phyloP scores from a whole-genome alignment of 306 rosid genomes.

The Aeschynomene evenia region DNA sequence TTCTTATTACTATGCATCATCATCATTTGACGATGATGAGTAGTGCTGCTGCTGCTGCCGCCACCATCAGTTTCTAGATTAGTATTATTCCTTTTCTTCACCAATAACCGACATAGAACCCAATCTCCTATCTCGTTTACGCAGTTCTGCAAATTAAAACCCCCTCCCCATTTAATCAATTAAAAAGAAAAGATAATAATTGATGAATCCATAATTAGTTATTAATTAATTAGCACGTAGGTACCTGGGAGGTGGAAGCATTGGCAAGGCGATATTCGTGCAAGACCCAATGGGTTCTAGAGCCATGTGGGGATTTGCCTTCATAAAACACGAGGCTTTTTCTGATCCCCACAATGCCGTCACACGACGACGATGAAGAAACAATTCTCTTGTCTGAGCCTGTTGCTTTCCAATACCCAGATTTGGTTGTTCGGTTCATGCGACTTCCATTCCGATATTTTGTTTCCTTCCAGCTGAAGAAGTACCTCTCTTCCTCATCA shows the following conservation, averaged over 20 bases:
- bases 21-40: too few relatives aligned
- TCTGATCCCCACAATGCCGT: conserved; percentile 51
- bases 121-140: conserved; percentile 54
- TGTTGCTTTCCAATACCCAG: conserved; percentile 87
- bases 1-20: conserved; percentile 4
- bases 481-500: conserved; percentile 63
- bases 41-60: conserved; percentile 18
- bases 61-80: conserved; percentile 29
- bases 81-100: conserved; percentile 60
- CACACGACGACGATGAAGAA: conserved; percentile 40
- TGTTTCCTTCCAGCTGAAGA: conserved; percentile 64
- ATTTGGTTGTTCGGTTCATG: conserved; percentile 59
- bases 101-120: conserved; percentile 71
- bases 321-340: conserved; percentile 64
- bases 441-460: conserved; percentile 59
- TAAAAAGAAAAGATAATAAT: too few relatives aligned
- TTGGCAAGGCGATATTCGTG: conserved; percentile 73
- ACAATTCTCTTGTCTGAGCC: conserved; percentile 67
- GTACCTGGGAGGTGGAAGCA: conserved; percentile 23
- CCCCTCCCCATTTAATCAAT: too few relatives aligned
- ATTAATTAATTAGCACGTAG: too few relatives aligned
- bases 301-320: conserved; percentile 58
- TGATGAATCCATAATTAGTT: too few relatives aligned
- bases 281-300: conserved; percentile 71
- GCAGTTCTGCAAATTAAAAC: conserved; percentile 25